phyloP scores from a whole-genome alignment of 805 yeast genomes.

The Kodamaea hsintzibuensis region DNA sequence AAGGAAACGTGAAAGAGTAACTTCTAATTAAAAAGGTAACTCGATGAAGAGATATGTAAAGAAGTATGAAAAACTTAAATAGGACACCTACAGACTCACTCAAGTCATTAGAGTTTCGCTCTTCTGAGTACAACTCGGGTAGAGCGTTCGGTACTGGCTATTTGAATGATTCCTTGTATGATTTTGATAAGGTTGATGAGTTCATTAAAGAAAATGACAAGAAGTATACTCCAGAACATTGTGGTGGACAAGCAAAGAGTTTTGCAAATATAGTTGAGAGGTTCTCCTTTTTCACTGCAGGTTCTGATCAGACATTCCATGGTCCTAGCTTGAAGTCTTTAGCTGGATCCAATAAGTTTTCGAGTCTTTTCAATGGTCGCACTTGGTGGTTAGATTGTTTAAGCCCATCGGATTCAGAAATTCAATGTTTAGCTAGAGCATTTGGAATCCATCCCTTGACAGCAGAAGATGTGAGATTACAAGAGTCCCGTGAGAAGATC shows the following conservation, averaged over 20 bases:
- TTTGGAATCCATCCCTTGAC: slow-evolving; percentile 26
- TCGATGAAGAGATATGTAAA: neutral
- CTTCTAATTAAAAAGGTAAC: neutral
- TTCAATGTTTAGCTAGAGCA: slow-evolving; percentile 21
- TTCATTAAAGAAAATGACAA: neutral
- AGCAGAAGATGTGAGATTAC: slow-evolving; percentile 24
- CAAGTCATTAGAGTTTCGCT: neutral
- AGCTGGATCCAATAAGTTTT: slow-evolving; percentile 58
- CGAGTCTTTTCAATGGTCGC: slow-evolving; percentile 53
- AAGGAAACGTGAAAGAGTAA: neutral
- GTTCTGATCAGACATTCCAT: slow-evolving; percentile 83
- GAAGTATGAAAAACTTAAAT: neutral
- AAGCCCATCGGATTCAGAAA: slow-evolving; percentile 23
- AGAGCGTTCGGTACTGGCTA: neutral
- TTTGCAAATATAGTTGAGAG: slow-evolving; percentile 26
- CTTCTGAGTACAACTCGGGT: neutral
- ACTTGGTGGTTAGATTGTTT: slow-evolving; percentile 69
- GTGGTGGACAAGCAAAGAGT: neutral
- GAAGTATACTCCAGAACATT: neutral
- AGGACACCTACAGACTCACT: neutral
- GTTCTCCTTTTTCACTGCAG: slow-evolving; percentile 80
- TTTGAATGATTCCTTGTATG: neutral
- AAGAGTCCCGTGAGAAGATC: slow-evolving; percentile 23
- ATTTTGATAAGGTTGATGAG: neutral
- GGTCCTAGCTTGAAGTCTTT: slow-evolving; percentile 83